Evolutionary conservation across 768 basidiomycete genomes (phyloP).

Genomic region (Rhodotorula babjevae): DNA sequence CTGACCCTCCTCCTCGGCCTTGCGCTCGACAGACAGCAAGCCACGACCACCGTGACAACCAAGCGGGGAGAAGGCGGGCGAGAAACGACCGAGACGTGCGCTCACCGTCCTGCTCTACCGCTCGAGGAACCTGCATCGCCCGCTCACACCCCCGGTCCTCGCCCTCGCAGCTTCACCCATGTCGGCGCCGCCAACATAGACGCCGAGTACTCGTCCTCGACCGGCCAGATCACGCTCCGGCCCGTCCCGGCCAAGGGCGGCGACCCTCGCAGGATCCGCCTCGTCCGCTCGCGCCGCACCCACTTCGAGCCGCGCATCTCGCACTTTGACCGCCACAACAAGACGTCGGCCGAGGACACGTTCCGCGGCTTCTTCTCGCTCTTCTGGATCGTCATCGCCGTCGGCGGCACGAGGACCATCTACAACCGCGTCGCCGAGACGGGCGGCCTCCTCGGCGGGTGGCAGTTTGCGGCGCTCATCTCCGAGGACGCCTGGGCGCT

Average conservation of each 20-base stretch:
- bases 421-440: conserved; percentile 58
- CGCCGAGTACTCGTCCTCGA: neutral
- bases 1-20: neutral
- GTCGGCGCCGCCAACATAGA: neutral
- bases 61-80: neutral
- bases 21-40: neutral
- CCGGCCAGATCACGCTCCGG: conserved; percentile 1
- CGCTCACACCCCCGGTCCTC: neutral
- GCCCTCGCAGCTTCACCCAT: conserved; percentile 5
- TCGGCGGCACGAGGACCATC: conserved; percentile 71
- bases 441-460: conserved; percentile 65
- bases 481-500: conserved; percentile 77
- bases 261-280: conserved; percentile 8
- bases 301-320: conserved; percentile 77
- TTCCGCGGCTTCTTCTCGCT: conserved; percentile 77
- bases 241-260: conserved; percentile 19
- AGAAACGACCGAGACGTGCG: neutral
- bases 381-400: conserved; percentile 72
- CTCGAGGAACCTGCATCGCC: too few relatives aligned
- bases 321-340: conserved; percentile 75
- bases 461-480: conserved; percentile 78
- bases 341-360: conserved; percentile 63
- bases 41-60: neutral
- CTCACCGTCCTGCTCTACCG: too few relatives aligned
- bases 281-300: neutral